Base-by-base conservation (phyloP, 768 basidiomycete species). In the Rhizopogon vesiculosus region DNA sequence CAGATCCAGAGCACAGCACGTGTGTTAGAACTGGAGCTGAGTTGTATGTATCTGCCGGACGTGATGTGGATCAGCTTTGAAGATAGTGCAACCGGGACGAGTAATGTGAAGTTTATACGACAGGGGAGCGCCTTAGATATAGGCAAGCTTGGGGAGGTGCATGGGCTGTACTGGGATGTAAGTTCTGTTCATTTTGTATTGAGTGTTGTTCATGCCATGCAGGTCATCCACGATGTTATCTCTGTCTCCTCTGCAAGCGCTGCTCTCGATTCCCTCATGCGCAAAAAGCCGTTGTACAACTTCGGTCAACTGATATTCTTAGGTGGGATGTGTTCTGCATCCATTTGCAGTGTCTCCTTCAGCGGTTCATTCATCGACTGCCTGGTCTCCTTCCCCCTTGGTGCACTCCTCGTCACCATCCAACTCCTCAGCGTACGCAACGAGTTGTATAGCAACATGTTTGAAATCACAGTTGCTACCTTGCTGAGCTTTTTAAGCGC, bases 151-250 rank as follows among this genome's bases (percentile, higher is more conserved):
- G 77, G 82, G 6, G 82, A 84, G 29, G 84, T 84, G 19, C 84
- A 91, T 65, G 65, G 75, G 55, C 66, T 93, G 9, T 92, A 93
- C 64, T 91, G 87, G 86, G 80, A 81, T 67, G 87, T 83, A 59
- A 51, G 77, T 61, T 1, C 48, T 44, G 16, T 40, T 19, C 54
- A 6, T 38, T 13, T 46, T 13, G 39, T 42, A 39, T 51, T 28
- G 7, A 15, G 22, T 16, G 7, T 40, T 28, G 45, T 28, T 7
- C 22, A 35, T 28, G 2, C 9, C 40, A 31, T 25, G 16, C 58
- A 87, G 81, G 91, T 93, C 60, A 91, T 92, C n/a, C 89, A 92
- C 61, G 91, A 94, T 64, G 76, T 83, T 42, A 75, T 88, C 46
- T 85, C 84, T 0, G 91, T 91, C 13, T 83, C 86, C 5, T 84